A percentile compares a stretch with the other conserved stretches of the same genome.
Conservation (phyloP, 192 early-diverging fungal genomes). For the Pilobolus umbonatus region DNA sequence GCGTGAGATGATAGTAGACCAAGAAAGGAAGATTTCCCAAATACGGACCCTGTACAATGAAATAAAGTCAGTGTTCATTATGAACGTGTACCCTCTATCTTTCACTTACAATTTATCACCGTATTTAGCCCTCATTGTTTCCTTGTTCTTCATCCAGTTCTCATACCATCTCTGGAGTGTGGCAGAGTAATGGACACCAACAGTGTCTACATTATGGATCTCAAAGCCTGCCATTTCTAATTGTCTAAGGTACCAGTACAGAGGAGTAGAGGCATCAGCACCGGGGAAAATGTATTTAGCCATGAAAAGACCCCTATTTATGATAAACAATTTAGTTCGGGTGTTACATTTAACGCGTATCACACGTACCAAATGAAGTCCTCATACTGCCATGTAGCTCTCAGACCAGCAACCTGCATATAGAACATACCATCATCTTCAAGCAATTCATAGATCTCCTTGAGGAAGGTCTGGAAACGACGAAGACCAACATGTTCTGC, state of each 20-base stretch:
- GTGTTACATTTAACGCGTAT: neutral
- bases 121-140: conserved; percentile 74
- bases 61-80: conserved; percentile 5
- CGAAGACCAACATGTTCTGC: conserved; percentile 98
- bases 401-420: conserved; percentile 96
- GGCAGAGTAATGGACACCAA: conserved; percentile 96
- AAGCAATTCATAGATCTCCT: conserved; percentile 89
- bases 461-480: conserved; percentile 85
- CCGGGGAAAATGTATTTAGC: conserved; percentile 99
- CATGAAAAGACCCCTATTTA: conserved; percentile 89
- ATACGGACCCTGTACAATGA: conserved; percentile 49
- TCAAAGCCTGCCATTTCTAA: conserved; percentile 94
- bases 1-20: conserved; percentile 91
- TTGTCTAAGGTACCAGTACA: conserved; percentile 94
- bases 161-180: conserved; percentile 95
- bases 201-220: conserved; percentile 79
- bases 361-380: conserved; percentile 53
- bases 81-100: too few species aligned
- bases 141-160: conserved; percentile 97
- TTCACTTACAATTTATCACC: conserved; percentile 75
- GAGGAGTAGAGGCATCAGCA: conserved; percentile 93
- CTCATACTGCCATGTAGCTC: conserved; percentile 60
- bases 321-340: neutral
- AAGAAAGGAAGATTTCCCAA: conserved; percentile 99
- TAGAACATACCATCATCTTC: conserved; percentile 98